Base-by-base conservation (phyloP, 148 eudicot genomes). In the Camellia japonica region DNA sequence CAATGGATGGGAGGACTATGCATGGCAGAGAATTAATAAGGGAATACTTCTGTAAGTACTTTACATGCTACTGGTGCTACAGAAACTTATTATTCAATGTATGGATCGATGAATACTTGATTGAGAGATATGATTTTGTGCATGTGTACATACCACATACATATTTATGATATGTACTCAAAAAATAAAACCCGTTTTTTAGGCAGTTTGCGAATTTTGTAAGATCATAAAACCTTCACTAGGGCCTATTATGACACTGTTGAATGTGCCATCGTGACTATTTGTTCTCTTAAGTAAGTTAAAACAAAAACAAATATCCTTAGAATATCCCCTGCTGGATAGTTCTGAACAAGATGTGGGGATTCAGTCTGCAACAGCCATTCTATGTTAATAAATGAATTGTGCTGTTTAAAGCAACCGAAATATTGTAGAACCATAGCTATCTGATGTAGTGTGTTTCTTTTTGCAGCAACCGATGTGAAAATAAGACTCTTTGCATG, bases 1-100 rank as follows among this genome's bases (percentile, higher is more conserved):
- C 66, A 89, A 89, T 85, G 99, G 99, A 71, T 96, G 99, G 99
- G 86, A 89, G 86, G 93, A 96, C 38, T 93, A 93, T 87, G 98
- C 99, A 18, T 96, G 99, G 99, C 85, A 77, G 82, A 91, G 99
- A 87, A 92, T 96, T 75, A 96, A 96, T 79, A 96, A 96, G 82
- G 99, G 99, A 79, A 83, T 92, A 72, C 89, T 84, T 65, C 86
- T 96, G 99, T 96, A 90, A 96, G 98, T 91, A 56, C 61, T 82
- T 51, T 77, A 42, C 44, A 51, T 14, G 14, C 11, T 43, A n/a
- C 42, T 72, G 52, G 20, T 69, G 70, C 80, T 41, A 68, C 54
- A n/a, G 14, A 68, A 75, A 69, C 47, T 67, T 59, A 56, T 14
- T 81, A 15, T 51, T 58, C 47, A 41, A 46, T 49, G 46, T 64